Evolutionary conservation across 2,329 filamentous ascomycete genomes (phyloP).

Genomic region (Parastagonospora nodorum): DNA sequence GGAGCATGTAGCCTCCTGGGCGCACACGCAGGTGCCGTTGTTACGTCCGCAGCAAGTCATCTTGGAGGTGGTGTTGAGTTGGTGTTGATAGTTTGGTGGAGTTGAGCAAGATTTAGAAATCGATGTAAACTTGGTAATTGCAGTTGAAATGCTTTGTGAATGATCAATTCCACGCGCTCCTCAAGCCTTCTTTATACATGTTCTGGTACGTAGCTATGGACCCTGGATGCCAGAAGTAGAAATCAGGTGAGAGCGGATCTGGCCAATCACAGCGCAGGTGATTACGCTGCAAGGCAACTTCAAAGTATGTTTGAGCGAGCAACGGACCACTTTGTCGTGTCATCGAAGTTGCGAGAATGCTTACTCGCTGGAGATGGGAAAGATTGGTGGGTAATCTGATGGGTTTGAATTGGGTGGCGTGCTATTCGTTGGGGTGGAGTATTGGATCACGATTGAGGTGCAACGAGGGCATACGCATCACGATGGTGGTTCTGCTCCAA

Average conservation of each 20-base stretch:
- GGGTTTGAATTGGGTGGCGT: not conserved
- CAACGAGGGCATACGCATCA: not conserved
- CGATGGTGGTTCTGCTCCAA: too few species aligned
- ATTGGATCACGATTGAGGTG: too few species aligned
- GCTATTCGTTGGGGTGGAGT: not conserved
- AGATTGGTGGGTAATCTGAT: conserved; percentile 13
- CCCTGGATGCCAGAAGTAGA: conserved; percentile 14
- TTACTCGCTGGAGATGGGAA: conserved; percentile 26
- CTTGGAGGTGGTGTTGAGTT: conserved; percentile 23
- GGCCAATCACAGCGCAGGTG: conserved; percentile 37
- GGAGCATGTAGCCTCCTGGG: conserved; percentile 71
- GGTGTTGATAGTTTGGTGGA: conserved; percentile 5
- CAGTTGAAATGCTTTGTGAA: conserved; percentile 3
- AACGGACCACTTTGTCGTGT: conserved; percentile 29
- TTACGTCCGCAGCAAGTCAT: conserved; percentile 65
- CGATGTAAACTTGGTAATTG: not conserved
- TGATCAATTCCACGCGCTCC: not conserved
- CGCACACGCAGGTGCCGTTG: conserved; percentile 61
- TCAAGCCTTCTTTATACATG: conserved; percentile 26
- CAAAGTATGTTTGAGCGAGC: conserved; percentile 14
- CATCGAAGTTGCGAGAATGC: conserved; percentile 17
- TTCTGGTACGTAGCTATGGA: conserved; percentile 11
- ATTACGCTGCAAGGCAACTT: conserved; percentile 27
- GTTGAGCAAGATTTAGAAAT: not conserved
- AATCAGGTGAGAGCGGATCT: conserved; percentile 24